phyloP scores from a whole-genome alignment of 169 alveolate genomes.

The Eimeria praecox region DNA sequence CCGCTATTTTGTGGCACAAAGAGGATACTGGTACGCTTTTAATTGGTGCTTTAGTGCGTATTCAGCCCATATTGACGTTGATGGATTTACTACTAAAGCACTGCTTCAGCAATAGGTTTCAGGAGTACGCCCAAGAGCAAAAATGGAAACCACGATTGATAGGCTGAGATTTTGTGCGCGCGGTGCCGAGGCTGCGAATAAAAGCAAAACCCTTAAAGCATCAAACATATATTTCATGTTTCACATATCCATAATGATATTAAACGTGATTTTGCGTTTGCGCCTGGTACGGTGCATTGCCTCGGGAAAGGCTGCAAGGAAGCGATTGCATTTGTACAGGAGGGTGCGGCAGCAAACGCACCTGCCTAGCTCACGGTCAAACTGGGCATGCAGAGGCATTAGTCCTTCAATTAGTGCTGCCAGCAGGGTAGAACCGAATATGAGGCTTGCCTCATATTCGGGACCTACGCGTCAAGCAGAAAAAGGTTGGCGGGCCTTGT shows the following conservation, averaged over 20 bases:
- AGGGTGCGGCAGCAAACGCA: neutral
- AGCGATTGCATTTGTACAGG: neutral
- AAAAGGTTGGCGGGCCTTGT: neutral
- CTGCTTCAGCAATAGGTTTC: neutral
- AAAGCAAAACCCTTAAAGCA: neutral
- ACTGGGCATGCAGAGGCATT: neutral
- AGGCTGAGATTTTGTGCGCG: neutral
- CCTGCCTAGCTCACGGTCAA: no score
- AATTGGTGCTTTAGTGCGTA: neutral
- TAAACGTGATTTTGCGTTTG: neutral
- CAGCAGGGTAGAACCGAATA: neutral
- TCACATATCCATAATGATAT: neutral
- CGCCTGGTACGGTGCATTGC: neutral
- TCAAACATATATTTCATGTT: neutral
- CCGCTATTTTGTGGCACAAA: no score
- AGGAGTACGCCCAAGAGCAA: neutral
- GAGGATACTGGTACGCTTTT: no score
- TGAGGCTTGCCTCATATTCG: no score
- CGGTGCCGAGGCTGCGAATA: neutral
- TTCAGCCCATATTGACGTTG: neutral
- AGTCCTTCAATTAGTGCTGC: neutral
- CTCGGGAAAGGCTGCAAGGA: neutral
- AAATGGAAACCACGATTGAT: no score
- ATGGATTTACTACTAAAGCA: neutral
- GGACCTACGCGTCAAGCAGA: neutral